Base-by-base conservation (phyloP, 2,329 filamentous ascomycete species). In the Alternaria atra region DNA sequence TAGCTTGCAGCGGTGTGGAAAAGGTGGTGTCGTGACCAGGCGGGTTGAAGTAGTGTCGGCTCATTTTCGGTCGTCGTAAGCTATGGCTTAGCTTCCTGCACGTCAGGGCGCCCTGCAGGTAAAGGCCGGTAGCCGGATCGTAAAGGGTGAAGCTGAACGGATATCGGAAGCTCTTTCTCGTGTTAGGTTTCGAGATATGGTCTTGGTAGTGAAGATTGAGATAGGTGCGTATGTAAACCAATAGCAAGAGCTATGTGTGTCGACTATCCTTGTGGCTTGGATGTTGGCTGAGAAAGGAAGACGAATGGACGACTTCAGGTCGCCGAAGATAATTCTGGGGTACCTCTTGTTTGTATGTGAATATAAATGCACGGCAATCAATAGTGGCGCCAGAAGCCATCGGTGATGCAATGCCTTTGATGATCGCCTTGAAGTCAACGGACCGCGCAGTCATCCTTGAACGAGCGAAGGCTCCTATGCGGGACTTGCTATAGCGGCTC, bases 51-150 rank as follows among this genome's bases (percentile, higher is more conserved):
- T 69, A 66, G 66, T 60, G 30, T 71, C 73, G 73, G 72, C 64
- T 73, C 74, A 77, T 75, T 61, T 52, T 73, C 65, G 66, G 62
- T 65, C 57, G 66, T 67, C 65, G 64, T 64, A 55, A 66, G 63
- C 67, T 67, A 71, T 64, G 65, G 64, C 60, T 69, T 77, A 75
- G 73, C 70, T 71, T 66, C 61, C 68, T 73, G 72, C 72, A 72
- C 70, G 66, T 73, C 66, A 70, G 63, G 55, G 47, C 50, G 62
- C 58, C 48, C 48, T 53, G 58, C 64, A 67, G 61, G 52, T 57
- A 66, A 59, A 61, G 56, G 55, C 55, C 43, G 50, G 57, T 52
- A 69, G 57, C 46, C 54, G 51, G 51, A 55, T 20, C 50, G 39
- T 37, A 50, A 53, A 52, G 48, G 30, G 43, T 58, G 30, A 34